Evolutionary conservation across 2,329 filamentous ascomycete species (phyloP).

Genomic region (Cryphonectria carpinicola): DNA sequence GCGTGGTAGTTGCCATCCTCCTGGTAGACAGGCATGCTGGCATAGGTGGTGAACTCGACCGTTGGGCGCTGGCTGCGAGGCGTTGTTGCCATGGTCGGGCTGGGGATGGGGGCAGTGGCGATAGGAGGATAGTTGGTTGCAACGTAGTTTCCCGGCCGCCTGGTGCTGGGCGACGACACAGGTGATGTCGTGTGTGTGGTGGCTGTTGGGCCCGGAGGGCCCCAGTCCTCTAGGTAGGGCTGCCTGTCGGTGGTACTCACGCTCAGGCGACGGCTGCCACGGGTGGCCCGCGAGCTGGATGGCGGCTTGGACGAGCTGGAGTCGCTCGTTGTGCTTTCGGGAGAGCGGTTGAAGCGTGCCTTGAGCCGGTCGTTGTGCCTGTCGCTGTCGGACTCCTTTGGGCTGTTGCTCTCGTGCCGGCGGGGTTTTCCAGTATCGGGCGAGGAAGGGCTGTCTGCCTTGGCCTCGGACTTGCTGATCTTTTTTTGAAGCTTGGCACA

Average conservation of each 20-base stretch:
- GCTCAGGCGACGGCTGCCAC: conserved; percentile 18
- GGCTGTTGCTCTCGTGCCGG: conserved; percentile 35
- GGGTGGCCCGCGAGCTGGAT: conserved; percentile 20
- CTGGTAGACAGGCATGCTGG: neutral
- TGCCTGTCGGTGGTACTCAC: conserved; percentile 9
- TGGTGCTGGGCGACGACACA: neutral
- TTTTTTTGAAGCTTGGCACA: conserved; percentile 32
- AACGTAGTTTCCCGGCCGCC: conserved; percentile 19
- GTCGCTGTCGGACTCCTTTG: conserved; percentile 33
- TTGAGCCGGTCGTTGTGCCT: conserved; percentile 36
- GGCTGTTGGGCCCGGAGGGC: conserved; percentile 3
- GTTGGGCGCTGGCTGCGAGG: conserved; percentile 26
- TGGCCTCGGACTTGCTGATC: conserved; percentile 33
- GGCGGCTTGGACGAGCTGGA: conserved; percentile 29
- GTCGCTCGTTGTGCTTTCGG: conserved; percentile 36
- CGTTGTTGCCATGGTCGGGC: conserved; percentile 21
- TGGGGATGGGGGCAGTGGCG: conserved; percentile 8
- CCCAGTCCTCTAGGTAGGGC: conserved; percentile 21
- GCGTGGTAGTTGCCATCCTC: conserved; percentile 26
- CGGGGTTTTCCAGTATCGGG: conserved; percentile 34
- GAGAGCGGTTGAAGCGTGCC: conserved; percentile 37
- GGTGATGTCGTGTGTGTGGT: conserved; percentile 6
- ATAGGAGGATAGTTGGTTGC: conserved; percentile 6
- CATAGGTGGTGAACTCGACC: conserved; percentile 17
- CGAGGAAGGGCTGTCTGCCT: conserved; percentile 29